These are phyloP conservation scores for Chaetomiaceae sp. DNA, from an alignment of 2,329 filamentous ascomycete genomes.

Conservation along the genomic window DNA sequence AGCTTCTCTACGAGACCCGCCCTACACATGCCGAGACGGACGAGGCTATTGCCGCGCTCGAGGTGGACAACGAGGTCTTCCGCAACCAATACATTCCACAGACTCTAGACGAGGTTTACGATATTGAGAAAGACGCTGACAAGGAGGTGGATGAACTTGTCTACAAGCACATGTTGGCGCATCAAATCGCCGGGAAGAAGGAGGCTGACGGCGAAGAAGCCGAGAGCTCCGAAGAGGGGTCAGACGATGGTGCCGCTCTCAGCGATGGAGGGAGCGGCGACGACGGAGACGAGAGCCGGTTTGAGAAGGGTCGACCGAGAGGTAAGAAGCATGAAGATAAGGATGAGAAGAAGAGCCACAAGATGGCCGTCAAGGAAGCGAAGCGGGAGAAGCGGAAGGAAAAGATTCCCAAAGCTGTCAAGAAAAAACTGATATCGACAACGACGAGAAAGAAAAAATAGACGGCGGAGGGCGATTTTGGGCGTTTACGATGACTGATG, in stretches of 20 bases:
- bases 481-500: background rate
- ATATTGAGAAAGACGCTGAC: slow-evolving; percentile 85
- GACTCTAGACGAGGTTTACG: slow-evolving; percentile 92
- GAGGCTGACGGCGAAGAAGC: slow-evolving; percentile 34
- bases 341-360: slow-evolving; percentile 80
- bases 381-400: slow-evolving; percentile 89
- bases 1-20: slow-evolving; percentile 61
- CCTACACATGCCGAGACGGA: slow-evolving; percentile 38
- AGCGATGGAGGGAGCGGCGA: slow-evolving; percentile 40
- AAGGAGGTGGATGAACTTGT: slow-evolving; percentile 74
- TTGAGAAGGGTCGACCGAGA: slow-evolving; percentile 64
- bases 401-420: slow-evolving; percentile 94
- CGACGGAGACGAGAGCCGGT: slow-evolving; percentile 44
- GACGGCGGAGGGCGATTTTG: slow-evolving; percentile 13
- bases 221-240: slow-evolving; percentile 37
- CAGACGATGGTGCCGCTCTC: slow-evolving; percentile 47
- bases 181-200: slow-evolving; percentile 47
- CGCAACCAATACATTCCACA: slow-evolving; percentile 95
- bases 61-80: slow-evolving; percentile 88
- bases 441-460: slow-evolving; percentile 61
- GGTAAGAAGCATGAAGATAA: slow-evolving; percentile 89
- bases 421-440: slow-evolving; percentile 76
- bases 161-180: slow-evolving; percentile 79
- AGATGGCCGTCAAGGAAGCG: slow-evolving; percentile 87
- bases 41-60: slow-evolving; percentile 49